Evolutionary conservation across 768 basidiomycete species (phyloP), one percentile per base, ranked within the genome.

Genomic region (Lactarius evosmus): DNA sequence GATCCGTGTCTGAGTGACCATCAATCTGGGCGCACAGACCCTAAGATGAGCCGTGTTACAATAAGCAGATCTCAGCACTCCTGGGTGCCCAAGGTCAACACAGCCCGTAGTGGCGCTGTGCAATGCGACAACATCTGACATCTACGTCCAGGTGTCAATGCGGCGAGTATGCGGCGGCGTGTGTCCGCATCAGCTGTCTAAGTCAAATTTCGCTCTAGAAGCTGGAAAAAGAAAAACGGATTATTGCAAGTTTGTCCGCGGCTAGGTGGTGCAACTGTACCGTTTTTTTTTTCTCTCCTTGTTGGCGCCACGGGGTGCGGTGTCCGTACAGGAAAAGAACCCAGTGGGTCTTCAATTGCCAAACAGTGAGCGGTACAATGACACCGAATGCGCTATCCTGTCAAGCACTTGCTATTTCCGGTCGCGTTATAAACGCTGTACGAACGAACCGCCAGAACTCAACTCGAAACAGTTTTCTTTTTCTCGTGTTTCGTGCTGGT

Each of bases 81-180:
- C 9, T 46, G 19, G 19, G n/a, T n/a, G 9, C 14, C 11, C 44
- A 25, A 46, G 46, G 46, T 2, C 46, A 49, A 49, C 46, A 49
- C 46, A 49, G 46, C 46, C 46, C 46, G 46, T 25, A 49, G 46
- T 49, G 46, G 46, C 46, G 46, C 38, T 38, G 14, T 46, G 44
- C 25, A 11, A 6, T 12, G 12, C 25, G 46, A 25, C 46, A 49
- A 49, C 6, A 46, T 1, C 11, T 46, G 44, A 46, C 44, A 46
- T 7, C 14, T 25, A 49, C 22, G 25, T 12, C 46, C 11, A 49
- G 12, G 22, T 49, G 46, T 49, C 46, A 49, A 4, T 3, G 22
- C 46, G 46, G 46, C 46, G 46, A 6, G 46, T 49, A 49, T 25
- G 46, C 46, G 46, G 46, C 25, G 11, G 12, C 22, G 46, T 25